phyloP scores from a whole-genome alignment of 2,329 filamentous ascomycete genomes.

The Ophiostoma tasmaniense region DNA sequence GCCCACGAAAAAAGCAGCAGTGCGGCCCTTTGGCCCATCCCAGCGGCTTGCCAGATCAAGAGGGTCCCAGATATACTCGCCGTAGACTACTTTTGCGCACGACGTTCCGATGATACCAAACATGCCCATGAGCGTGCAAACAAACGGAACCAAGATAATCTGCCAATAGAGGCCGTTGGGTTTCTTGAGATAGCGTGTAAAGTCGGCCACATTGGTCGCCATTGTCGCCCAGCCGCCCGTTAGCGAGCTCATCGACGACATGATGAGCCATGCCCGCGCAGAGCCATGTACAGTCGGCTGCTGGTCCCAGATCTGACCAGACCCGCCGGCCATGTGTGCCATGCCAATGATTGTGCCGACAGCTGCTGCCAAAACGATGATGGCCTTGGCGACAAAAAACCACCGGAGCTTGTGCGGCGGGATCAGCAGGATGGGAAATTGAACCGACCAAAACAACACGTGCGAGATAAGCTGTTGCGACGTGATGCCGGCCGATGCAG shows the following conservation, averaged over 20 bases:
- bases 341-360: constrained; percentile 21
- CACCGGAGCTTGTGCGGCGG: constrained; percentile 41
- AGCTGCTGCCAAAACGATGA: constrained; percentile 4
- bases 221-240: constrained; percentile 23
- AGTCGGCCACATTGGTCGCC: constrained; percentile 21
- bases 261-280: constrained; percentile 23
- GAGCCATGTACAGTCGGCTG: constrained; percentile 21
- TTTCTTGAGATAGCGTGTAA: constrained; percentile 23
- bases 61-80: constrained; percentile 22
- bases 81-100: constrained; percentile 38
- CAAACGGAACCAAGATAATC: constrained; percentile 23
- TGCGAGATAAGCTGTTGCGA: constrained; percentile 44
- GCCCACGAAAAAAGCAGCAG: not conserved
- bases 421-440: constrained; percentile 43
- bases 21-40: not conserved
- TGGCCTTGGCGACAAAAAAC: constrained; percentile 36
- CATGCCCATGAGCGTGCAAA: constrained; percentile 34
- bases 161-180: constrained; percentile 24
- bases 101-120: constrained; percentile 48
- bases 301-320: constrained; percentile 24
- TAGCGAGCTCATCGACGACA: constrained; percentile 23
- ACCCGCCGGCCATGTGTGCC: constrained; percentile 22
- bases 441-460: constrained; percentile 42
- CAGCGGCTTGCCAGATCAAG: not conserved
- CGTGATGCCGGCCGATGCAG: constrained; percentile 36